A percentile compares a stretch with the other conserved stretches of the same genome.
These are phyloP conservation scores for Pleurotus tuoliensis DNA, from an alignment of 768 basidiomycete genomes.

Conservation along the genomic window DNA sequence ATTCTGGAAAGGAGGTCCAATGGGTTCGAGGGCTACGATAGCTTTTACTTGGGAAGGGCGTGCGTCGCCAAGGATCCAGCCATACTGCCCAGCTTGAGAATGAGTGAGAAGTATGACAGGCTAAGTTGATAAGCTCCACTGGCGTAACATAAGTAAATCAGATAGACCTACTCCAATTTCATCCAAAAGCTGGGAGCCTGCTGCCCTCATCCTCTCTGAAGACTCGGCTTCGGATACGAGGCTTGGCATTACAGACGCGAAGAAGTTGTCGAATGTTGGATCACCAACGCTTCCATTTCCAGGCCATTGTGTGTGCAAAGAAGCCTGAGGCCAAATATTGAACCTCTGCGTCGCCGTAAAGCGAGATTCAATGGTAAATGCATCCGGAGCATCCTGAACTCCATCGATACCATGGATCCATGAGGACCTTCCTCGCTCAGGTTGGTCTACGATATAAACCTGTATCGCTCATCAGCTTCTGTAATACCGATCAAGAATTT, in stretches of 20 bases:
- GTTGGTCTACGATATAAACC: constrained; percentile 39
- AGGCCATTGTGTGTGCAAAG: constrained; percentile 48
- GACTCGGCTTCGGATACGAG: constrained; percentile 31
- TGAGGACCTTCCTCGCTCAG: constrained; percentile 30
- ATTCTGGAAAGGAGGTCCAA: constrained; percentile 44
- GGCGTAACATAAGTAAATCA: background rate
- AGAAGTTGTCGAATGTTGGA: constrained; percentile 40
- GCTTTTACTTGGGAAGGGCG: constrained; percentile 40
- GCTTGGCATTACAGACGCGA: constrained; percentile 36
- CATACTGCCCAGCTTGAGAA: constrained; percentile 45
- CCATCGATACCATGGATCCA: constrained; percentile 32
- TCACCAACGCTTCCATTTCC: constrained; percentile 47
- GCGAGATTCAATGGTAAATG: constrained; percentile 22
- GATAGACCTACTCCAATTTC: constrained; percentile 38
- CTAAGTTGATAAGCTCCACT: constrained; percentile 20
- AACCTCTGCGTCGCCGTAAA: constrained; percentile 29
- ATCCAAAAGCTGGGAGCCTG: constrained; percentile 41
- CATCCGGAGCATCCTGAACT: constrained; percentile 12
- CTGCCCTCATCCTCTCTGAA: constrained; percentile 34
- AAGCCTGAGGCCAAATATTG: constrained; percentile 32
- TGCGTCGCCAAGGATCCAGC: constrained; percentile 46
- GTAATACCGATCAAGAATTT: too few relatives aligned
- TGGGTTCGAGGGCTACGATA: constrained; percentile 47
- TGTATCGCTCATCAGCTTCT: constrained; percentile 6
- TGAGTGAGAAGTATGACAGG: constrained; percentile 46